Percentiles rank a stretch among this genome's conserved stretches.
Conservation (phyloP, 2,329 filamentous ascomycete genomes). For the Aspergillus quadricinctus region DNA sequence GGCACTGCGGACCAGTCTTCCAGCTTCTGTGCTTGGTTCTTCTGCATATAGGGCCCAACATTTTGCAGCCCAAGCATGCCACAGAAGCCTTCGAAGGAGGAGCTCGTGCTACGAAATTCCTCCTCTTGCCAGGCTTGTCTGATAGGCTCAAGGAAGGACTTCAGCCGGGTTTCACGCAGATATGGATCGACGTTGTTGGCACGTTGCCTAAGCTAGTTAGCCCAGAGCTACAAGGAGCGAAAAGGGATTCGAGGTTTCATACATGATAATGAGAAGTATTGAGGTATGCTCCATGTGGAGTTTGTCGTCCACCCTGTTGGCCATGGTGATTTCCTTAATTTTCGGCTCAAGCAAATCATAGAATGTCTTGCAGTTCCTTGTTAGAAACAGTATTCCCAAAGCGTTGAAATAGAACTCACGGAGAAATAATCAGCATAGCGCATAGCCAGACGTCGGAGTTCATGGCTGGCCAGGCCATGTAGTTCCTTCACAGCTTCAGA, state of each 20-base stretch:
- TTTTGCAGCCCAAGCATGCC: constrained; percentile 72
- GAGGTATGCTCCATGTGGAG: constrained; percentile 81
- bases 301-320: constrained; percentile 71
- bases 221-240: constrained; percentile 2
- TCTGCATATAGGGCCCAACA: constrained; percentile 73
- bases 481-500: constrained; percentile 88
- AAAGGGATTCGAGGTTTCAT: constrained; percentile 9
- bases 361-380: constrained; percentile 55
- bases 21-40: constrained; percentile 67
- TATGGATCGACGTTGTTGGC: constrained; percentile 67
- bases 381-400: constrained; percentile 8
- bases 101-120: constrained; percentile 63
- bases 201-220: constrained; percentile 60
- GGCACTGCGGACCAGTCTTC: constrained; percentile 76
- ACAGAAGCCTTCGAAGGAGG: constrained; percentile 74
- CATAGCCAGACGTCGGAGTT: constrained; percentile 81
- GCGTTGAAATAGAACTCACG: constrained; percentile 41
- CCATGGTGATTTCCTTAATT: constrained; percentile 71
- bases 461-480: constrained; percentile 76
- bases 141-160: constrained; percentile 76
- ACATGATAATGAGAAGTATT: constrained; percentile 90
- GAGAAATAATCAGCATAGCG: constrained; percentile 89
- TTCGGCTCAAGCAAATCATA: constrained; percentile 83
- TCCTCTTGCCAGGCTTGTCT: constrained; percentile 73
- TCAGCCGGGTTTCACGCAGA: constrained; percentile 67